These are phyloP conservation scores for Naganishia vaughanmartiniae DNA, from an alignment of 768 basidiomycete species.

Conservation along the genomic window DNA sequence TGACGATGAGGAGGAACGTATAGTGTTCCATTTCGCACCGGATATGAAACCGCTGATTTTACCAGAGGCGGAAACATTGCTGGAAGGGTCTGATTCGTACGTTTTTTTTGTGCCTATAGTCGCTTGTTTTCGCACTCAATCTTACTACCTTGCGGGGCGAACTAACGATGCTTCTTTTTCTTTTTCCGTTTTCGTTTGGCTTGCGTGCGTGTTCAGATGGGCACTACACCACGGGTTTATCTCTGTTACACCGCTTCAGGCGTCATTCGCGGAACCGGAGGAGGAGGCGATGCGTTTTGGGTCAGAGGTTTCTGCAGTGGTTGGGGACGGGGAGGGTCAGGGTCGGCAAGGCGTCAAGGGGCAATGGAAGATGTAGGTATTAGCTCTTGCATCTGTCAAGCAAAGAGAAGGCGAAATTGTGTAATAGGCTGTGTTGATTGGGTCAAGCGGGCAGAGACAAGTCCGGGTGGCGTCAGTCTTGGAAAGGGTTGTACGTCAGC, in stretches of 20 bases:
- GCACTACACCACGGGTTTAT: slow-evolving; percentile 68
- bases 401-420: no score
- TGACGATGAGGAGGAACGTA: slow-evolving; percentile 20
- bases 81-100: slow-evolving; percentile 69
- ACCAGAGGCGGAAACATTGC: slow-evolving; percentile 62
- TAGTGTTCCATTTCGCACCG: slow-evolving; percentile 74
- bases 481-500: no score
- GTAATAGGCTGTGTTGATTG: no score
- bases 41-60: slow-evolving; percentile 68
- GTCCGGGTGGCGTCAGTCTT: no score
- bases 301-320: slow-evolving; percentile 2
- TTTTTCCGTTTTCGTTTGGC: no score
- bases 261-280: slow-evolving; percentile 60
- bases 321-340: not conserved
- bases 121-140: no score
- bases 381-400: no score
- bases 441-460: no score
- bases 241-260: slow-evolving; percentile 74
- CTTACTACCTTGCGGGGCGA: no score
- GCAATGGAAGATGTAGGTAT: not conserved
- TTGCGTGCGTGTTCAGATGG: no score
- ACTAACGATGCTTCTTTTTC: no score
- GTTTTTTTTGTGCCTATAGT: no score
- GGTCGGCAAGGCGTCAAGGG: not conserved
- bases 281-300: slow-evolving; percentile 27